Percentiles rank a stretch among this genome's conserved stretches.
These are phyloP conservation scores for Ustilago lituana DNA, from an alignment of 1,284 basidiomycete genomes.

Conservation along the genomic window DNA sequence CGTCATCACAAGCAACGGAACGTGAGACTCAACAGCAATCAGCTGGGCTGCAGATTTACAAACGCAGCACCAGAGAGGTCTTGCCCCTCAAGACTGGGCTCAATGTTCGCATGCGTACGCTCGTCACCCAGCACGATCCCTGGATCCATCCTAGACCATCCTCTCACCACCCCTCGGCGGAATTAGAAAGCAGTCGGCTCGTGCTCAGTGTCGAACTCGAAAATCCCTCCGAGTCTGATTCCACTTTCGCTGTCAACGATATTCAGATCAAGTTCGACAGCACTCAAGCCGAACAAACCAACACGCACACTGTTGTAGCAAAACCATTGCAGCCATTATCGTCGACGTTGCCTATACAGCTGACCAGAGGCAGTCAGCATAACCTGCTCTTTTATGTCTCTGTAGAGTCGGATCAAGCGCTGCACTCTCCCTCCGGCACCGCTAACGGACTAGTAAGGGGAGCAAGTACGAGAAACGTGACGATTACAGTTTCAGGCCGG, in stretches of 20 bases:
- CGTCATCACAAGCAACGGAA: constrained; percentile 1
- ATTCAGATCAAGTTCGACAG: constrained; percentile 30
- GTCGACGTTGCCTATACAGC: constrained; percentile 18
- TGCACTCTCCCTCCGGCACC: too few relatives aligned
- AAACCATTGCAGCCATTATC: constrained; percentile 14
- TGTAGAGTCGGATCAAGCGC: constrained; percentile 5
- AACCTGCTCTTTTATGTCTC: constrained; percentile 44
- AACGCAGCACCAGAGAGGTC: constrained; percentile 35
- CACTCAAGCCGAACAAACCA: neutral
- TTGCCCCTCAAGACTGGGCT: constrained; percentile 38
- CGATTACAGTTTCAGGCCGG: constrained; percentile 30
- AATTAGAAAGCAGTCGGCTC: constrained; percentile 20
- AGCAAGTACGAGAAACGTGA: constrained; percentile 27
- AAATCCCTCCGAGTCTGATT: constrained; percentile 29
- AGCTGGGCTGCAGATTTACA: constrained; percentile 30
- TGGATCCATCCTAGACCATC: constrained; percentile 5
- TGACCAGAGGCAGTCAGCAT: constrained; percentile 35
- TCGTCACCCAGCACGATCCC: constrained; percentile 27
- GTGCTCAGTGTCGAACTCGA: constrained; percentile 55
- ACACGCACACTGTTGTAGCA: constrained; percentile 7
- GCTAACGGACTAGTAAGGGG: too few relatives aligned
- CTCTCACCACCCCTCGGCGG: neutral
- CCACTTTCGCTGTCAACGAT: constrained; percentile 22
- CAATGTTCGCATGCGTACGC: constrained; percentile 52
- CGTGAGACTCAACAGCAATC: neutral